These are phyloP conservation scores for Neofusicoccum laricinum DNA, from an alignment of 2,329 filamentous ascomycete genomes.

Conservation along the genomic window DNA sequence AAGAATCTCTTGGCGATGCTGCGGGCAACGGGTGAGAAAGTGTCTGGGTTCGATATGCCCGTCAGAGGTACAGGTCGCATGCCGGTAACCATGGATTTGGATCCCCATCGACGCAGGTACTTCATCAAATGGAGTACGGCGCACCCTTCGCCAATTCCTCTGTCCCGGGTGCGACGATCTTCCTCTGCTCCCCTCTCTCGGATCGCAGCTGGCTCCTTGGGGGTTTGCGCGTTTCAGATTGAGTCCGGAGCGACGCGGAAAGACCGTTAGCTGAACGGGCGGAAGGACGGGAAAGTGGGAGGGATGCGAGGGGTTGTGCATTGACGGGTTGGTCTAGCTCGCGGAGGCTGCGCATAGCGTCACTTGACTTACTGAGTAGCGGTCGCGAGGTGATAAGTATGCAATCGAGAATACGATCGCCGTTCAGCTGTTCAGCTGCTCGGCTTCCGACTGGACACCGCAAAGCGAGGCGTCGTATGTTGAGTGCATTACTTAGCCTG, in stretches of 20 bases:
- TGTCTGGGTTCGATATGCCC: too few species aligned
- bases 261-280: not conserved
- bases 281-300: not conserved
- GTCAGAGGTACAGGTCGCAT: not conserved
- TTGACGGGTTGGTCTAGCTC: not conserved
- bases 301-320: not conserved
- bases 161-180: not conserved
- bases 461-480: not conserved
- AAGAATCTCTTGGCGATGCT: not conserved
- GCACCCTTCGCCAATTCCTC: not conserved
- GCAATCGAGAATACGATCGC: not conserved
- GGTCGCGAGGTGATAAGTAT: not conserved
- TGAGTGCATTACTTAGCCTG: not conserved
- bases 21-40: not conserved
- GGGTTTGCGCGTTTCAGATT: not conserved
- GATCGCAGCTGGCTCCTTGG: not conserved
- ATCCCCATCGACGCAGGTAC: not conserved
- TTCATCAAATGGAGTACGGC: not conserved
- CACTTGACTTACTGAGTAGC: not conserved
- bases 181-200: not conserved
- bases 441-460: not conserved
- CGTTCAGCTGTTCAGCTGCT: not conserved
- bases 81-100: not conserved
- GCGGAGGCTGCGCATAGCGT: not conserved
- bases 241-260: conserved; percentile 5